Evolutionary conservation across 2,329 filamentous ascomycete genomes (phyloP).

Genomic region (Trichoderma endophyticum): DNA sequence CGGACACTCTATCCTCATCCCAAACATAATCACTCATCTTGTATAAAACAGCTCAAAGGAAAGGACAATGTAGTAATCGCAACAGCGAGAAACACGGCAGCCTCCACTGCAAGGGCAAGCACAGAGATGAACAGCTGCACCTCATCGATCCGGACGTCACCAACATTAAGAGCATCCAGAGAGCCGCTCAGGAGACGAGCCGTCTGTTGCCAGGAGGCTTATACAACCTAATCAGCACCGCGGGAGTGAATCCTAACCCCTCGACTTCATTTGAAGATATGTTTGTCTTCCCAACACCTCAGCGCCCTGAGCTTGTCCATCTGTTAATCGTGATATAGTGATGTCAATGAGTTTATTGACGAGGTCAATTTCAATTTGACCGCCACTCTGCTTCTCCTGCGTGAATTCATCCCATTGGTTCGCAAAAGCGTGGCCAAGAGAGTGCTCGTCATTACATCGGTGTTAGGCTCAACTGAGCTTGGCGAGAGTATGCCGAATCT

Average conservation of each 20-base stretch:
- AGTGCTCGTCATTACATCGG: neutral
- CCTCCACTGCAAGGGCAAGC: neutral
- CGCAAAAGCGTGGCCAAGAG: neutral
- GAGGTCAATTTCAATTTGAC: neutral
- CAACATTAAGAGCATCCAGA: neutral
- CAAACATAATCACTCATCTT: neutral
- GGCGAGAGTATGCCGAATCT: neutral
- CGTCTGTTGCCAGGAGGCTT: neutral
- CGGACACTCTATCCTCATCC: accelerated
- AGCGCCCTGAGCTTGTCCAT: neutral
- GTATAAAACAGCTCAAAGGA: neutral
- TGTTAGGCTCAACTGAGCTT: neutral
- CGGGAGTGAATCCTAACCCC: neutral
- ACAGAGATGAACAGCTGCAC: neutral
- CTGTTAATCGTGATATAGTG: neutral
- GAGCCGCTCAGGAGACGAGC: neutral
- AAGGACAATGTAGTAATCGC: neutral
- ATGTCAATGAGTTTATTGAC: neutral
- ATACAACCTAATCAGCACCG: neutral
- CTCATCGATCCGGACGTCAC: neutral
- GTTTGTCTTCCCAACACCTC: neutral
- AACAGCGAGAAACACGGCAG: neutral
- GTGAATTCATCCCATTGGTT: neutral
- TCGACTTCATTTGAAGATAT: neutral
- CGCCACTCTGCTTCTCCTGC: neutral